These are phyloP conservation scores for Oryza glaberrima DNA, from an alignment of 176 grass and related monocot genomes.

Conservation along the genomic window DNA sequence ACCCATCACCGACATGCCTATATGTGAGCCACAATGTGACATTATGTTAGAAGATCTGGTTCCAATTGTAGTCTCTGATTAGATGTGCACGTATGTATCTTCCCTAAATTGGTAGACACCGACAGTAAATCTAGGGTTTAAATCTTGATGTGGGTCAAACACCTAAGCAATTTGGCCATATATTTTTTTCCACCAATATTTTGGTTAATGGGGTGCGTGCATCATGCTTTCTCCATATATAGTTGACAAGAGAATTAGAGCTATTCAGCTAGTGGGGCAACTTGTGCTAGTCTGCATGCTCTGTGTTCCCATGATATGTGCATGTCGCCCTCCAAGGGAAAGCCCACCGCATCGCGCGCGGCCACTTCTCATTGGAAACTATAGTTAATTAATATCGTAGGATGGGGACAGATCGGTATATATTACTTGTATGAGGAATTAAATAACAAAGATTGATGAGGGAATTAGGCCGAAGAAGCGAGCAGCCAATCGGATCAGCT, in stretches of 20 bases:
- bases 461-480: constrained; percentile 6
- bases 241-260: neutral
- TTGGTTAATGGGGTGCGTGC: neutral
- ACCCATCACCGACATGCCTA: no score
- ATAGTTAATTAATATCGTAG: neutral
- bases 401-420: neutral
- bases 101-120: no score
- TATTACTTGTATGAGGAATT: neutral
- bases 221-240: neutral
- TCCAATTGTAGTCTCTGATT: no score
- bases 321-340: constrained; percentile 34
- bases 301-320: neutral
- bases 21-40: no score
- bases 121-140: no score
- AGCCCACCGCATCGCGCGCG: neutral
- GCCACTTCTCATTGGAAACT: constrained; percentile 23
- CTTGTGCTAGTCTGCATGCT: neutral
- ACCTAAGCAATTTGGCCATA: neutral
- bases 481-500: neutral
- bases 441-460: neutral
- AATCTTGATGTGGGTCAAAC: no score
- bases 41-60: no score
- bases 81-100: no score
- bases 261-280: neutral
- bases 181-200: neutral